Evolutionary conservation across 441 rosid genomes (phyloP).

Genomic region (Sinapis alba): DNA sequence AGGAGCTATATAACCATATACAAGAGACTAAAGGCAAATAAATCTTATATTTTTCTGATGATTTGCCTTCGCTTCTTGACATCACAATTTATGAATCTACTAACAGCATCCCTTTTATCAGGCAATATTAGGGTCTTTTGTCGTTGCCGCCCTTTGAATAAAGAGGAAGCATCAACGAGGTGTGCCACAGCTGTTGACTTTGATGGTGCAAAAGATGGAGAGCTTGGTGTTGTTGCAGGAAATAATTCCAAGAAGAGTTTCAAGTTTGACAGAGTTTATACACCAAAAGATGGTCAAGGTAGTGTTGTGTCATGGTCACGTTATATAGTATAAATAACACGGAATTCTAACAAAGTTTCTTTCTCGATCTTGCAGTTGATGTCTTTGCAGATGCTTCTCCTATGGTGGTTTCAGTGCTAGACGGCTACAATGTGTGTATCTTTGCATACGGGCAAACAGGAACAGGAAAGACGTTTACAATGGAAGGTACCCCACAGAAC

Average conservation of each 20-base stretch:
- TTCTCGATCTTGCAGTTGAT: conserved; percentile 54
- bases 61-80: conserved; percentile 15
- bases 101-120: conserved; percentile 41
- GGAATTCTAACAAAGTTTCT: conserved; percentile 5
- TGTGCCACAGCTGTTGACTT: conserved; percentile 65
- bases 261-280: conserved; percentile 78
- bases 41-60: conserved; percentile 3
- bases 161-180: conserved; percentile 58
- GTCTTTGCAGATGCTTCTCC: conserved; percentile 86
- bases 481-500: conserved; percentile 82
- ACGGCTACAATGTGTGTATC: conserved; percentile 94
- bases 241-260: conserved; percentile 61
- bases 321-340: background rate
- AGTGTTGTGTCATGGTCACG: conserved; percentile 8
- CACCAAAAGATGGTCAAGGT: conserved; percentile 89
- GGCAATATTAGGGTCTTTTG: conserved; percentile 93
- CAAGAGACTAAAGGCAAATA: conserved; percentile 80
- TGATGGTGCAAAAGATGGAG: conserved; percentile 82
- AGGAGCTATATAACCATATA: conserved; percentile 80
- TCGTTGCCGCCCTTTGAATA: conserved; percentile 79
- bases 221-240: conserved; percentile 65
- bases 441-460: conserved; percentile 98
- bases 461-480: conserved; percentile 93
- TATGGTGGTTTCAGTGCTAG: conserved; percentile 77
- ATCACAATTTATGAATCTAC: conserved; percentile 4